Evolutionary conservation across 306 rosid genomes (phyloP).

Genomic region (Dalbergia cochinchinensis): DNA sequence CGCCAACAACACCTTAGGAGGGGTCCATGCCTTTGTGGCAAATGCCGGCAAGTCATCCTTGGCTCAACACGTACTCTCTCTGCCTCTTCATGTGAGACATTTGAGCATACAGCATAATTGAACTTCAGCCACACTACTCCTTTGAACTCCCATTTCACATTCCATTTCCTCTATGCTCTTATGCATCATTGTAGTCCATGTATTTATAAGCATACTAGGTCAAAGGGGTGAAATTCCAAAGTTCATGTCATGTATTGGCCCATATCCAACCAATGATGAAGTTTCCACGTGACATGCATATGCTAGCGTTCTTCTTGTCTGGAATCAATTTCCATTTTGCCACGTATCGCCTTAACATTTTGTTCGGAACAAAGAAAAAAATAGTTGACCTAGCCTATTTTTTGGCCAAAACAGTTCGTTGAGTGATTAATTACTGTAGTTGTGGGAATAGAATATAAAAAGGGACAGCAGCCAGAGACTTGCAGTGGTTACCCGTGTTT

Average conservation of each 20-base stretch:
- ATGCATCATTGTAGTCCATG: conserved; percentile 8
- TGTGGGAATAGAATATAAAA: conserved; percentile 43
- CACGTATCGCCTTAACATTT: conserved; percentile 1
- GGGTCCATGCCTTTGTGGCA: background rate
- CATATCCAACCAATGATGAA: too few species aligned
- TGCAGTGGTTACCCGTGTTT: conserved; percentile 37
- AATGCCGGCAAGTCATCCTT: conserved; percentile 66
- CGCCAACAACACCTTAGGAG: conserved; percentile 36
- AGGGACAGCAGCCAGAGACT: background rate
- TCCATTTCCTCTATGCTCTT: background rate
- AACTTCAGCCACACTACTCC: background rate
- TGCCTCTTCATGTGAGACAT: conserved; percentile 46
- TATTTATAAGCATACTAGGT: conserved; percentile 47
- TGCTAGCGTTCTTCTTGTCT: background rate
- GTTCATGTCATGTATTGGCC: too few species aligned
- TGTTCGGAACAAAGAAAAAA: conserved; percentile 29
- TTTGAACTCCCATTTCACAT: background rate
- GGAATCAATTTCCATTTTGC: conserved; percentile 24
- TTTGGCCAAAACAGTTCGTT: background rate
- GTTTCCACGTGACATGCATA: too few species aligned
- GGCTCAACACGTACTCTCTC: conserved; percentile 58
- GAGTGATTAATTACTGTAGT: conserved; percentile 13
- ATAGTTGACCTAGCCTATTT: conserved; percentile 39
- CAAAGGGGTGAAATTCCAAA: conserved; percentile 44
- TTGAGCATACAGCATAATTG: conserved; percentile 37